Conservation (phyloP, 1,284 basidiomycete genomes). For the Fomitopsis schrenkii region DNA sequence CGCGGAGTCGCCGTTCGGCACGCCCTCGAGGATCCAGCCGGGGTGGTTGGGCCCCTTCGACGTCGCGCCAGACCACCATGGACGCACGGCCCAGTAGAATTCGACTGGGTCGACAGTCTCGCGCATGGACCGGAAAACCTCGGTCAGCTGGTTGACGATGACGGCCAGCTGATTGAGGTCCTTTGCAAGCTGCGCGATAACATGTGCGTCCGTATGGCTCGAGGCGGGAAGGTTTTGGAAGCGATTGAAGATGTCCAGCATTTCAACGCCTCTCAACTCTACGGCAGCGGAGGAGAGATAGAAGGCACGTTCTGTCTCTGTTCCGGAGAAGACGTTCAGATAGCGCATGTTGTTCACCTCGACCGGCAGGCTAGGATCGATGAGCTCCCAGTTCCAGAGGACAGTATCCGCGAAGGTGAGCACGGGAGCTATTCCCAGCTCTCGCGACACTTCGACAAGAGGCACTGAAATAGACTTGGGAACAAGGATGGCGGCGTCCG, state of each 20-base stretch:
- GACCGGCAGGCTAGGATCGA: conserved; percentile 48
- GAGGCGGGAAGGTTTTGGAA: conserved; percentile 69
- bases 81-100: conserved; percentile 90
- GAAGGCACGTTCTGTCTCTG: conserved; percentile 84
- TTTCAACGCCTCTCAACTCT: conserved; percentile 85
- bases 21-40: conserved; percentile 83
- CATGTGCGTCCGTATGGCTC: conserved; percentile 33
- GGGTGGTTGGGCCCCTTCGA: conserved; percentile 41
- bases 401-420: conserved; percentile 96
- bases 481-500: conserved; percentile 45
- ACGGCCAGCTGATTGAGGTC: conserved; percentile 70
- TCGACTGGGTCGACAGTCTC: conserved; percentile 78
- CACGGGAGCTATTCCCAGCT: conserved; percentile 86
- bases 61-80: conserved; percentile 90
- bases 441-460: conserved; percentile 69
- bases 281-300: conserved; percentile 83
- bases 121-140: conserved; percentile 68
- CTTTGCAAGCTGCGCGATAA: conserved; percentile 62
- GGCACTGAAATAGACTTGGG: conserved; percentile 83
- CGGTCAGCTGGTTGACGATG: conserved; percentile 73
- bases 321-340: conserved; percentile 78
- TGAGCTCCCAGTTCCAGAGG: conserved; percentile 86
- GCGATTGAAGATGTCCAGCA: conserved; percentile 86
- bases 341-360: conserved; percentile 64
- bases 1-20: conserved; percentile 43